Percentiles rank a stretch among this genome's conserved stretches.
These are phyloP conservation scores for Pseudogymnoascus destructans DNA, from an alignment of 2,329 filamentous ascomycete genomes.

Conservation along the genomic window DNA sequence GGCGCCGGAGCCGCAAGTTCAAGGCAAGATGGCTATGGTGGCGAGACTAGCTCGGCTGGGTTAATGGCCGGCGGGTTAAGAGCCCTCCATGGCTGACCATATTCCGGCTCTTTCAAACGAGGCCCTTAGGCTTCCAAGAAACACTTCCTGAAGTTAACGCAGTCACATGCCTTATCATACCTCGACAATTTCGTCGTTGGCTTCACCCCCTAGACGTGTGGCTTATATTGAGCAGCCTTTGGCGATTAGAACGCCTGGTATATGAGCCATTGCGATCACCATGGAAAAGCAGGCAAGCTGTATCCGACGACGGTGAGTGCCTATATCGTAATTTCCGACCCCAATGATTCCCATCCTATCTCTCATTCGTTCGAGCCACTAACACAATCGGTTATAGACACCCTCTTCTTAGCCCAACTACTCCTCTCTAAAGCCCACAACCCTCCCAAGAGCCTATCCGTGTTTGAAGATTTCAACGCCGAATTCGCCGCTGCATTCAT, in stretches of 20 bases:
- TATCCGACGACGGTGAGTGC: too few species aligned
- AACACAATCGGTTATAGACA: too few species aligned
- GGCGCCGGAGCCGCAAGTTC: constrained; percentile 13
- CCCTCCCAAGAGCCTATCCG: not conserved
- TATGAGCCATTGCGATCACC: constrained; percentile 26
- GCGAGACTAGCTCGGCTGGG: constrained; percentile 19
- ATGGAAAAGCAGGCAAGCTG: not conserved
- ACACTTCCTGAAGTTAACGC: constrained; percentile 13
- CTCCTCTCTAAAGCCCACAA: too few species aligned
- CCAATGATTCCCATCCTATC: too few species aligned
- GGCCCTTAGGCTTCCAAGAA: too few species aligned
- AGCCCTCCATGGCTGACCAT: constrained; percentile 19
- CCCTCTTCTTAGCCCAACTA: too few species aligned
- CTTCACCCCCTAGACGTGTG: constrained; percentile 15
- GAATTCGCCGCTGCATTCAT: not conserved
- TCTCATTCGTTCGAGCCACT: too few species aligned
- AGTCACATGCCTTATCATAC: constrained; percentile 25
- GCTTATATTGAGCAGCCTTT: constrained; percentile 19
- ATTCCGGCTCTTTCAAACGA: constrained; percentile 20
- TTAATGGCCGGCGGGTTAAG: constrained; percentile 19
- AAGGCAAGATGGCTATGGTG: not conserved
- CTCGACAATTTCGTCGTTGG: constrained; percentile 26
- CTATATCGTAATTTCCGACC: too few species aligned
- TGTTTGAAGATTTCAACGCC: not conserved
- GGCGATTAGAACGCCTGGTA: constrained; percentile 22